Conservation (phyloP, 768 basidiomycete genomes). For the Dacryopinax primogenitus region DNA sequence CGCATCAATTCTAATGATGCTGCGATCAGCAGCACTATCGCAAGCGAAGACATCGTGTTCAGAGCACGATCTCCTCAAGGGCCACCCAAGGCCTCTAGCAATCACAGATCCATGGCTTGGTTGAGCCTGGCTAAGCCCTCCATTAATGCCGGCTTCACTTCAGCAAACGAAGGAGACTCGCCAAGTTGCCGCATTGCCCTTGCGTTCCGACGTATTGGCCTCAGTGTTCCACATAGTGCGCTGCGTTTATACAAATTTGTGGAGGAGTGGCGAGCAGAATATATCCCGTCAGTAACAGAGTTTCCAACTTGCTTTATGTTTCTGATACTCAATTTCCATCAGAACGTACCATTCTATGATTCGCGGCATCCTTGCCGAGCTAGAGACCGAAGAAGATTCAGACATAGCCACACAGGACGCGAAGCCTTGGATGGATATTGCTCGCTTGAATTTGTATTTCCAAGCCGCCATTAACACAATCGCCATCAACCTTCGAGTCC, state of each 20-base stretch:
- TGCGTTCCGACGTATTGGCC: conserved; percentile 11
- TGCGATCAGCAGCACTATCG: neutral
- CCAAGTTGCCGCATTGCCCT: conserved; percentile 12
- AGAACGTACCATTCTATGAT: conserved; percentile 46
- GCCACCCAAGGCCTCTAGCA: neutral
- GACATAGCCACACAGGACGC: conserved; percentile 21
- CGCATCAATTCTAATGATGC: neutral
- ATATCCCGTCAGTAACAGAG: conserved; percentile 45
- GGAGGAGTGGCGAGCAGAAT: conserved; percentile 73
- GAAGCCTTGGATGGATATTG: conserved; percentile 12
- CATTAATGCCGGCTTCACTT: neutral
- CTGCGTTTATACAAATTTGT: conserved; percentile 63
- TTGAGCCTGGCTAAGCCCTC: neutral
- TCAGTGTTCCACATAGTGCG: conserved; percentile 62
- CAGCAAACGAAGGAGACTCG: neutral
- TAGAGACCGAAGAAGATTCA: conserved; percentile 33
- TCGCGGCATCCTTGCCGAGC: conserved; percentile 51
- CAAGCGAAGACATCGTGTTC: neutral
- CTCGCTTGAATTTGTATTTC: conserved; percentile 31
- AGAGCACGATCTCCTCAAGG: neutral
- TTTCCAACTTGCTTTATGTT: neutral
- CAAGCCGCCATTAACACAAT: conserved; percentile 41
- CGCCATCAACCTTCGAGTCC: conserved; percentile 59
- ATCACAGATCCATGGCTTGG: conserved; percentile 3
- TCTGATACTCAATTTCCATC: neutral